Evolutionary conservation across 129 eudicot genomes (phyloP).

Genomic region (Flaveria robusta): DNA sequence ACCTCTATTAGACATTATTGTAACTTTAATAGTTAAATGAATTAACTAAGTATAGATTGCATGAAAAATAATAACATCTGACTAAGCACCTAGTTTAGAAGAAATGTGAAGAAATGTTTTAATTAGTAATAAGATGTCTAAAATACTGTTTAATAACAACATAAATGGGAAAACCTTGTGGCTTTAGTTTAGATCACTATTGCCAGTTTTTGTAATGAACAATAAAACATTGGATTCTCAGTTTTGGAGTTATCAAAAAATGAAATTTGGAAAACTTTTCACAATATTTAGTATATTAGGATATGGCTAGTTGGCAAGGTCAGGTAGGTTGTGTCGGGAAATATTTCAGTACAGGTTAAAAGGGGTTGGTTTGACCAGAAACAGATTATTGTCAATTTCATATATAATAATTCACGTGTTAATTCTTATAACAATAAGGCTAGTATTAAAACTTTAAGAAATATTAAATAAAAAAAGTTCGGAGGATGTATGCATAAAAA

Average conservation of each 20-base stretch:
- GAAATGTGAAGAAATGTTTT: too few relatives aligned
- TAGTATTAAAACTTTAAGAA: neutral
- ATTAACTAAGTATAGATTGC: neutral
- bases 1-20: neutral
- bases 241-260: neutral
- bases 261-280: neutral
- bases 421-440: neutral
- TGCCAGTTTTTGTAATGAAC: neutral
- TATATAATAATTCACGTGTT: neutral
- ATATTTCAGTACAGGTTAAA: conserved; percentile 1
- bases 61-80: neutral
- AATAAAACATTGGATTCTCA: neutral
- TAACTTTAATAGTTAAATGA: neutral
- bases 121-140: neutral
- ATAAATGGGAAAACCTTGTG: neutral
- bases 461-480: neutral
- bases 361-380: neutral
- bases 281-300: neutral
- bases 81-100: neutral
- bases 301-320: neutral
- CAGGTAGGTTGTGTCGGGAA: neutral
- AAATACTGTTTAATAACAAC: neutral
- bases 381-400: neutral
- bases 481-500: neutral
- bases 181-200: neutral